Evolutionary conservation across 768 basidiomycete species (phyloP).

Genomic region (Hypholoma sublateritium): DNA sequence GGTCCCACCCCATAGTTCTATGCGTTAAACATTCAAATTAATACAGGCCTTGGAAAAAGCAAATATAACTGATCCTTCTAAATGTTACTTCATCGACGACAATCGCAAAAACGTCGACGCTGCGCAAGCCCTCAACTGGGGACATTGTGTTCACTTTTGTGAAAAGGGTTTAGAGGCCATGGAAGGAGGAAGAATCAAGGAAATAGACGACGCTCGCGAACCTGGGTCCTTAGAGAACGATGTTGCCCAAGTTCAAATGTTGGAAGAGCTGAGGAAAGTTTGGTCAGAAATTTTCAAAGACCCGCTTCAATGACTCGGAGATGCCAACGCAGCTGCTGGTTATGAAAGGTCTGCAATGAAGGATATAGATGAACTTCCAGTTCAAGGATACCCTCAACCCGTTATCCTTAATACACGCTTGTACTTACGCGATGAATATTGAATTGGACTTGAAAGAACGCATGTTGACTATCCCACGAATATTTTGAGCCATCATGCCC

Average conservation of each 20-base stretch:
- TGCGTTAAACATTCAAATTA: slow-evolving; percentile 7
- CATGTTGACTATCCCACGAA: too few species aligned
- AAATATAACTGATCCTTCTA: slow-evolving; percentile 58
- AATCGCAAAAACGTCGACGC: slow-evolving; percentile 67
- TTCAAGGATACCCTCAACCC: too few species aligned
- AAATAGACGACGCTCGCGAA: slow-evolving; percentile 41
- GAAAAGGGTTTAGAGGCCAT: slow-evolving; percentile 63
- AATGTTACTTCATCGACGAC: slow-evolving; percentile 82
- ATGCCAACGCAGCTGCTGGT: too few species aligned
- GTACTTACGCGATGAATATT: too few species aligned
- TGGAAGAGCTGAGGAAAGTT: slow-evolving; percentile 67
- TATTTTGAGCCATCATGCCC: too few species aligned
- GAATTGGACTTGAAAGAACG: too few species aligned
- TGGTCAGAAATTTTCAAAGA: slow-evolving; percentile 76
- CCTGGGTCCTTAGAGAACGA: slow-evolving; percentile 38
- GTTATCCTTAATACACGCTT: too few species aligned
- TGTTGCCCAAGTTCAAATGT: slow-evolving; percentile 49
- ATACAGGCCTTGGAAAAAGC: slow-evolving; percentile 66
- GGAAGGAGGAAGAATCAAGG: slow-evolving; percentile 60
- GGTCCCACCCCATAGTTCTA: background rate
- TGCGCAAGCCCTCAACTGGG: slow-evolving; percentile 69
- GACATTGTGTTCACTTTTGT: slow-evolving; percentile 71
- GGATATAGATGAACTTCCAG: too few species aligned
- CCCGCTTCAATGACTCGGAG: background rate
- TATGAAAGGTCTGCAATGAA: too few species aligned